Percentiles rank a stretch among this genome's conserved stretches.
Evolutionary conservation across 2,329 filamentous ascomycete genomes (phyloP).

Genomic region (Penicillium sp.): DNA sequence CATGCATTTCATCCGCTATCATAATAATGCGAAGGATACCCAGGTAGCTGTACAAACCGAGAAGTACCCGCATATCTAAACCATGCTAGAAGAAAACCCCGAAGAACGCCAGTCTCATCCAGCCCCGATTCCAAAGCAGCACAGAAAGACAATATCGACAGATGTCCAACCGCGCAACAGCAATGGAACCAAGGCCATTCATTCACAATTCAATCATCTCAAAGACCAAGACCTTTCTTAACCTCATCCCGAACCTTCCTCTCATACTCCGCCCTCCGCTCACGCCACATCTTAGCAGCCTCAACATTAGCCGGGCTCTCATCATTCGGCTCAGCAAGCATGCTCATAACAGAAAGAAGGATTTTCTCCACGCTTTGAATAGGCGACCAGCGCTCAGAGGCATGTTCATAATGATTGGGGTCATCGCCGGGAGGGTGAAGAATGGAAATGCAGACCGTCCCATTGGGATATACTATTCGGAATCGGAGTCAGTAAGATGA

Average conservation of each 20-base stretch:
- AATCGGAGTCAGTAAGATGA: background rate
- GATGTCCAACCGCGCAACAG: background rate
- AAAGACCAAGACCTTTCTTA: conserved; percentile 71
- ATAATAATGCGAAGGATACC: conserved; percentile 9
- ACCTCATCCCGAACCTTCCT: conserved; percentile 79
- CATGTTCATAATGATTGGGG: conserved; percentile 96
- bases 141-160: background rate
- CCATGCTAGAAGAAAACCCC: conserved; percentile 19
- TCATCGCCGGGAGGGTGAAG: conserved; percentile 94
- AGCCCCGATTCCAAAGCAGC: conserved; percentile 6
- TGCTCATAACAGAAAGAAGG: conserved; percentile 93
- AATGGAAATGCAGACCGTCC: conserved; percentile 96
- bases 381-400: conserved; percentile 90
- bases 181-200: conserved; percentile 5
- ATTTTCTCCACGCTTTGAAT: conserved; percentile 99
- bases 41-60: conserved; percentile 15
- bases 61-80: conserved; percentile 14
- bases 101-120: conserved; percentile 26
- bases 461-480: conserved; percentile 74
- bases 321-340: conserved; percentile 95
- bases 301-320: conserved; percentile 96
- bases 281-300: conserved; percentile 93
- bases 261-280: conserved; percentile 79
- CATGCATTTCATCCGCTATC: conserved; percentile 11
- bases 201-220: conserved; percentile 22